Evolutionary conservation across 2,329 filamentous ascomycete genomes (phyloP), one percentile per base, ranked within the genome.

Genomic region (Penicillium freii): DNA sequence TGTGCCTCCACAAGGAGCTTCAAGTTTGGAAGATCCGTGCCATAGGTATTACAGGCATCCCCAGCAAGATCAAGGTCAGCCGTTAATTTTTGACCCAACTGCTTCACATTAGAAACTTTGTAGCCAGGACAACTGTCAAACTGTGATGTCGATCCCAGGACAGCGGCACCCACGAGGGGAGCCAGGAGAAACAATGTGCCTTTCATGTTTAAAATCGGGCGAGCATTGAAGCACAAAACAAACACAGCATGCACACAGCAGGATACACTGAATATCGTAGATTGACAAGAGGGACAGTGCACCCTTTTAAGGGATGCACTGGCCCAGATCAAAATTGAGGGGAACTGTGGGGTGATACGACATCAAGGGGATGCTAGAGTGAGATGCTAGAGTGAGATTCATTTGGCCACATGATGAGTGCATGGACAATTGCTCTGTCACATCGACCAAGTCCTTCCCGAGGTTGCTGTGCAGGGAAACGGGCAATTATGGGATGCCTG

Each of bases 11-110:
- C 85, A 8, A 79, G 72, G 54, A 88, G 74, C 57, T 78, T 84
- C 62, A 88, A 71, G 54, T 82, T 75, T 50, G 76, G 69, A 54
- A 88, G 62, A 63, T 88, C 86, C 2, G 76, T 76, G 47, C 85
- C 84, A 63, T 85, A 87, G 17, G 76, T 75, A 66, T 87, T 83
- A 71, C 86, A 88, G 6, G 87, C 80, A 10, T 78, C 67, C 0
- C 90, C 90, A 8, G 88, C 88, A 11, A 95, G 81, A 3, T 75
- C 81, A 47, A 96, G 78, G 62, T 88, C 82, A 1, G 90, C 91
- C 1, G 84, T 89, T 52, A 94, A 75, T 9, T 84, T 84, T 49
- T 61, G 63, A 15, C 57, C 62, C 6, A 61, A 59, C 47, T 75
- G 62, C 27, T 70, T 62, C 23, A 77, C 62, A 59, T 76, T 75